Conservation (phyloP, 305 asterid genomes). For the Plantago coronopus region DNA sequence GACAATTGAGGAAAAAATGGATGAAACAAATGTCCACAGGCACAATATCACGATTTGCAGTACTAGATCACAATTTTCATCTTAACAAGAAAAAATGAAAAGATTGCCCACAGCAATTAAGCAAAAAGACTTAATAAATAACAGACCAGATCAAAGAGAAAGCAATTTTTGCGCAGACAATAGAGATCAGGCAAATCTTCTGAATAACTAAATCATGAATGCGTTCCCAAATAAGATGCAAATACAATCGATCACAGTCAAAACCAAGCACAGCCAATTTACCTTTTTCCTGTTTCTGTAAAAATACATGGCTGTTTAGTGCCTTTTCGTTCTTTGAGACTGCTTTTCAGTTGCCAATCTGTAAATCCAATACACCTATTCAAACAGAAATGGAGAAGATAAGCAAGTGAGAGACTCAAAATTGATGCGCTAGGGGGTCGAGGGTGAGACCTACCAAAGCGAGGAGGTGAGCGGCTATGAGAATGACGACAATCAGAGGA, state of each 20-base stretch:
- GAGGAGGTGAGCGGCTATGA: constrained; percentile 39
- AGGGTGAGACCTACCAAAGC: constrained; percentile 32
- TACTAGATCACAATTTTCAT: too few relatives aligned
- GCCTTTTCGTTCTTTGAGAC: constrained; percentile 56
- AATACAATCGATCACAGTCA: neutral
- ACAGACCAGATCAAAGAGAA: too few relatives aligned
- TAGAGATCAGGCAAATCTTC: neutral
- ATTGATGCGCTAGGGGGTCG: neutral
- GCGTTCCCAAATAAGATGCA: neutral
- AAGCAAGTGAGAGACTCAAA: constrained; percentile 4
- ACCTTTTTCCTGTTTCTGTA: neutral
- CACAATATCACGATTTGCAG: too few relatives aligned
- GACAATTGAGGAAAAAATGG: neutral
- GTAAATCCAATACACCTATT: constrained; percentile 87
- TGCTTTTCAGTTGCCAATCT: constrained; percentile 78
- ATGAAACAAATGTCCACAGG: too few relatives aligned
- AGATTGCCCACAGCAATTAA: too few relatives aligned
- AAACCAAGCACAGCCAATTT: too few relatives aligned
- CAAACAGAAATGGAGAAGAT: neutral
- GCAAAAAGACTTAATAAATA: too few relatives aligned
- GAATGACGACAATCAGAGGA: constrained; percentile 39
- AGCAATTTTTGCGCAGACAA: too few relatives aligned
- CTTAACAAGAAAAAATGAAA: too few relatives aligned
- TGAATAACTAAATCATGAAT: neutral
- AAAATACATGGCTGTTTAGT: constrained; percentile 15